phyloP scores from a whole-genome alignment of 1,284 basidiomycete genomes.

The Dichomitus squalens region DNA sequence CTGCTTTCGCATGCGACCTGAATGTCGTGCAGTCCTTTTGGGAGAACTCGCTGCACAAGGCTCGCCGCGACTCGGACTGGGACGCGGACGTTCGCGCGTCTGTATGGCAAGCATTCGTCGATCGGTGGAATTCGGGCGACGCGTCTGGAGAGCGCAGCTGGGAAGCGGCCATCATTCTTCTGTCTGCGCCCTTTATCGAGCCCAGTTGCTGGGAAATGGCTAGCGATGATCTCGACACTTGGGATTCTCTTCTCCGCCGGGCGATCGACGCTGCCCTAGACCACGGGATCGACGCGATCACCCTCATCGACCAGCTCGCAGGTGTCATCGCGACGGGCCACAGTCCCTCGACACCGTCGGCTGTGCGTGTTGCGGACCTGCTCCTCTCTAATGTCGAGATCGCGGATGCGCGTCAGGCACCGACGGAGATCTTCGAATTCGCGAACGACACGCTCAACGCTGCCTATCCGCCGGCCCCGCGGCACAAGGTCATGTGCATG shows the following conservation, averaged over 20 bases:
- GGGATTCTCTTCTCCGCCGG: slow-evolving; percentile 58
- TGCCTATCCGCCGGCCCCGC: slow-evolving; percentile 67
- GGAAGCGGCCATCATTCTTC: slow-evolving; percentile 56
- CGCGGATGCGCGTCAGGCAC: slow-evolving; percentile 49
- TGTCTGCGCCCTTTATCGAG: slow-evolving; percentile 64
- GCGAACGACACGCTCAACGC: slow-evolving; percentile 57
- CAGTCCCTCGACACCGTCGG: slow-evolving; percentile 43
- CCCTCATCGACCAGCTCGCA: slow-evolving; percentile 59
- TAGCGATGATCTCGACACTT: slow-evolving; percentile 53
- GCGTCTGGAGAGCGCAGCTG: slow-evolving; percentile 36
- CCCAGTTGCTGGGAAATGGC: slow-evolving; percentile 54
- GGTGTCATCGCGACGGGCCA: slow-evolving; percentile 45
- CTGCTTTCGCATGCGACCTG: slow-evolving; percentile 42
- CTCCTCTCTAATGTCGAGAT: slow-evolving; percentile 57
- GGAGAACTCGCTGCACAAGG: slow-evolving; percentile 33
- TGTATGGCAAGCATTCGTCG: slow-evolving; percentile 58
- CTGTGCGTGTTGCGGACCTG: slow-evolving; percentile 59
- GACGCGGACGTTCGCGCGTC: slow-evolving; percentile 38
- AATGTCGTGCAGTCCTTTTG: slow-evolving; percentile 58
- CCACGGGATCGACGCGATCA: slow-evolving; percentile 52
- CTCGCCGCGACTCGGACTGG: slow-evolving; percentile 36
- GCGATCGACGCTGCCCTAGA: slow-evolving; percentile 59
- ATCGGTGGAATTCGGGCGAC: slow-evolving; percentile 50
- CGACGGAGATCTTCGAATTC: slow-evolving; percentile 51
- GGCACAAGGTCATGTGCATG: slow-evolving; percentile 50